Evolutionary conservation across 2,329 filamentous ascomycete species (phyloP), one percentile per base, ranked within the genome.

Genomic region (Aspergillus sergii): DNA sequence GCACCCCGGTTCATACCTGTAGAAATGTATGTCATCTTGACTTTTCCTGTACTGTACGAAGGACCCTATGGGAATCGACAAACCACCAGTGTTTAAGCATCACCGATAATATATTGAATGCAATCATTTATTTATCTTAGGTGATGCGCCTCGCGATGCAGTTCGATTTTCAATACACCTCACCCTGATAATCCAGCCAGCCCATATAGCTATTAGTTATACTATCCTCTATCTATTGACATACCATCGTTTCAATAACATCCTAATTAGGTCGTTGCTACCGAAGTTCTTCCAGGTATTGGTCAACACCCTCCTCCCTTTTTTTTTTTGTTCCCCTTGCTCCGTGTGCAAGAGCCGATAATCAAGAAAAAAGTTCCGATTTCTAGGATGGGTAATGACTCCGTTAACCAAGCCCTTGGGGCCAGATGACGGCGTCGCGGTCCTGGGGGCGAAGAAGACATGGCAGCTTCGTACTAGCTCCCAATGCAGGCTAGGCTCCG

Each of bases 351-450:
- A 50, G 8, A 50, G 46, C 23, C 46, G 46, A 50, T 1, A 28
- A 45, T 43, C 45, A 36, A 62, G 32, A 63, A 58, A 28, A 51
- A 57, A 11, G 3, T 21, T 30, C 43, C 21, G 32, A 57, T 36
- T 46, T 51, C 66, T 66, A 36, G 56, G 63, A 64, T 63, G 62
- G 64, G 66, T 65, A 69, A 64, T 69, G 66, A 43, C 62, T 68
- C 66, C 66, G 67, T 62, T 58, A 66, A 64, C 69, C 68, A 67
- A 66, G 66, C 59, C 60, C 62, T 66, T 67, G 67, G 67, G 53
- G 66, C 62, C 57, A 58, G 61, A 57, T 66, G 64, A 66, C 57
- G 58, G 30, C 30, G 30, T 32, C 30, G 30, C 8, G 65, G 54
- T 59, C 56, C 55, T 59, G 57, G 48, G 58, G 58, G 66, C 26